Conservation (phyloP, 2,329 filamentous ascomycete species). For the Polytolypa hystricis region DNA sequence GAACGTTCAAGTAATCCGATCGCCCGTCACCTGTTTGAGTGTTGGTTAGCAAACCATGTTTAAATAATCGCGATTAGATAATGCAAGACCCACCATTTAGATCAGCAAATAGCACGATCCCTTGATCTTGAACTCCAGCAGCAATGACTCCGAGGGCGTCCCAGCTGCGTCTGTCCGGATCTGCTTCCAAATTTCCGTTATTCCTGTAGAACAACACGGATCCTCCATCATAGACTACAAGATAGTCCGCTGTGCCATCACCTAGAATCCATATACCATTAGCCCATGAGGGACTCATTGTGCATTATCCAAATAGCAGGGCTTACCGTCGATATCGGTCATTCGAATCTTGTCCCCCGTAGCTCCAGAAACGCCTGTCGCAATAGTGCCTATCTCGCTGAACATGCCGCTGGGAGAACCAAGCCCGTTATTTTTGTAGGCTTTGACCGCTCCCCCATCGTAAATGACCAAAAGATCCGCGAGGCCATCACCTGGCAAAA, state of each 20-base stretch:
- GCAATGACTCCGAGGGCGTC: constrained; percentile 2
- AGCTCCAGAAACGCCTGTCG: neutral
- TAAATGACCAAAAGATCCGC: constrained; percentile 2
- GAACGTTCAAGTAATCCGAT: constrained; percentile 4
- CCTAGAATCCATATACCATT: too few relatives aligned
- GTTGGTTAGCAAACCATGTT: too few relatives aligned
- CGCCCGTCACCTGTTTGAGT: too few relatives aligned
- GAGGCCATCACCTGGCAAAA: constrained; percentile 1
- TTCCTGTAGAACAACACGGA: neutral
- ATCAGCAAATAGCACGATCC: neutral
- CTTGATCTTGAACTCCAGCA: constrained; percentile 1
- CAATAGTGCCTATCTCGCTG: too few relatives aligned
- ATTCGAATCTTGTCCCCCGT: constrained; percentile 1
- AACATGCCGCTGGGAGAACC: too few relatives aligned
- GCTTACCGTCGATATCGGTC: too few relatives aligned
- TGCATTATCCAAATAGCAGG: too few relatives aligned
- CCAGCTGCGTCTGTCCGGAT: constrained; percentile 1
- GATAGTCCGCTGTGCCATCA: constrained; percentile 5
- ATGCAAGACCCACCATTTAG: too few relatives aligned
- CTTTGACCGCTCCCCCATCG: constrained; percentile 5
- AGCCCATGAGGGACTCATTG: too few relatives aligned
- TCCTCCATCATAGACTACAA: constrained; percentile 1
- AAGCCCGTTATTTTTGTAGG: constrained; percentile 5
- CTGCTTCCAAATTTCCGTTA: neutral
- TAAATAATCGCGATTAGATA: too few relatives aligned